Evolutionary conservation across 1,284 basidiomycete species (phyloP).

Genomic region (Ustanciosporium gigantosporum): DNA sequence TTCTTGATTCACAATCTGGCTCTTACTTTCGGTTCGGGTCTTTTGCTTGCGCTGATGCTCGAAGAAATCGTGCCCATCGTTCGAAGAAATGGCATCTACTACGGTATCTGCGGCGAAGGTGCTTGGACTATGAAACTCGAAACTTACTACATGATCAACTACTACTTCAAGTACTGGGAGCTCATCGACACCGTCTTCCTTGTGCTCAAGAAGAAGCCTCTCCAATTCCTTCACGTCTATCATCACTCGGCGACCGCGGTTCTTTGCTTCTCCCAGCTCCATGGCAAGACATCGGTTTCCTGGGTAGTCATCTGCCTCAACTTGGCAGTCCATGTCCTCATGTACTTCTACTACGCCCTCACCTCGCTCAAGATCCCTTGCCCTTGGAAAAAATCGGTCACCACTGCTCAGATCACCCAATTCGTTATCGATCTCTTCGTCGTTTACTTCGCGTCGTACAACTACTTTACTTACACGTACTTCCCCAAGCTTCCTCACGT

Average conservation of each 20-base stretch:
- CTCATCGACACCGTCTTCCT: constrained; percentile 94
- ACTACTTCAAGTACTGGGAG: constrained; percentile 68
- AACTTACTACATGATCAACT: constrained; percentile 94
- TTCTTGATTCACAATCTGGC: constrained; percentile 93
- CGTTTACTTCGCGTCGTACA: constrained; percentile 44
- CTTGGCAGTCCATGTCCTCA: constrained; percentile 91
- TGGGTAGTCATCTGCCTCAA: constrained; percentile 96
- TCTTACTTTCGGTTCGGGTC: constrained; percentile 77
- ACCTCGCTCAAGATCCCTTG: constrained; percentile 50
- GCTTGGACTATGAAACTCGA: constrained; percentile 73
- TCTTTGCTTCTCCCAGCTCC: constrained; percentile 89
- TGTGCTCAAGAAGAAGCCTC: constrained; percentile 95
- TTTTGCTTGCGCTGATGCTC: constrained; percentile 82
- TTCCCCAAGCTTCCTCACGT: constrained; percentile 69
- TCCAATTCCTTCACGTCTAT: constrained; percentile 94
- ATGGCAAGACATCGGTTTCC: constrained; percentile 74
- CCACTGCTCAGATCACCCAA: constrained; percentile 82
- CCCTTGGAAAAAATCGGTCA: constrained; percentile 91
- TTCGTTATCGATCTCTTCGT: constrained; percentile 39
- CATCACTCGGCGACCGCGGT: constrained; percentile 98
- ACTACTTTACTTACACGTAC: constrained; percentile 62
- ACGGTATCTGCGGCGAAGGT: constrained; percentile 74
- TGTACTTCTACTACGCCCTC: constrained; percentile 68
- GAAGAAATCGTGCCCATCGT: constrained; percentile 67
- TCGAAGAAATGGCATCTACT: constrained; percentile 52